Evolutionary conservation across 2,329 filamentous ascomycete genomes (phyloP).

Genomic region (Hypomyces perniciosus): DNA sequence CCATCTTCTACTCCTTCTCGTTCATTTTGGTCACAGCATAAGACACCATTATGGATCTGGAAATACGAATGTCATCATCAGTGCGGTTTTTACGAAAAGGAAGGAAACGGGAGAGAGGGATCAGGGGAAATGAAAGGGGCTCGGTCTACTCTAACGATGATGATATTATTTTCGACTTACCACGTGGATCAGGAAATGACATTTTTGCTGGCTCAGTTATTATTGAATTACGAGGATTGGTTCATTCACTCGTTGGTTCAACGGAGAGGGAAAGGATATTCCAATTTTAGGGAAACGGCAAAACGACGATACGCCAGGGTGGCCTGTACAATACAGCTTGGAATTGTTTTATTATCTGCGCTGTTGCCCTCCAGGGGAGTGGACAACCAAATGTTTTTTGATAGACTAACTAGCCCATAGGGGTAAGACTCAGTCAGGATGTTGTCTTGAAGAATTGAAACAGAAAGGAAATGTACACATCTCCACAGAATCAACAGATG

Average conservation of each 20-base stretch:
- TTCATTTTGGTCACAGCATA: neutral
- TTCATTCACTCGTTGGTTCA: constrained; percentile 9
- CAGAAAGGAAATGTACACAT: neutral
- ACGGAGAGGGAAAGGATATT: constrained; percentile 10
- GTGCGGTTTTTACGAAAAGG: neutral
- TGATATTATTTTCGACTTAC: constrained; percentile 5
- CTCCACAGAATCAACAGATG: too few relatives aligned
- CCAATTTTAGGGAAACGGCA: constrained; percentile 2
- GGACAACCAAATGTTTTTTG: neutral
- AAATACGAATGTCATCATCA: constrained; percentile 8
- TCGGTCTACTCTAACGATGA: constrained; percentile 1
- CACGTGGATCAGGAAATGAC: neutral
- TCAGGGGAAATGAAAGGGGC: neutral
- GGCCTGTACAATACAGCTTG: constrained; percentile 3
- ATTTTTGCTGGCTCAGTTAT: neutral
- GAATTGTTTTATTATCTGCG: neutral
- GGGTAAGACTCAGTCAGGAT: neutral
- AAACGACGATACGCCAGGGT: neutral
- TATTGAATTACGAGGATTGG: constrained; percentile 10
- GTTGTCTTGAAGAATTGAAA: neutral
- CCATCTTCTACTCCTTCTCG: constrained; percentile 8
- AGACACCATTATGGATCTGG: constrained; percentile 4
- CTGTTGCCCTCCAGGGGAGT: constrained; percentile 3
- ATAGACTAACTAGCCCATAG: constrained; percentile 8
- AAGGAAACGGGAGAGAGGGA: neutral